phyloP scores from a whole-genome alignment of 78 protist genomes.

The Dictyostelium firmibasis region DNA sequence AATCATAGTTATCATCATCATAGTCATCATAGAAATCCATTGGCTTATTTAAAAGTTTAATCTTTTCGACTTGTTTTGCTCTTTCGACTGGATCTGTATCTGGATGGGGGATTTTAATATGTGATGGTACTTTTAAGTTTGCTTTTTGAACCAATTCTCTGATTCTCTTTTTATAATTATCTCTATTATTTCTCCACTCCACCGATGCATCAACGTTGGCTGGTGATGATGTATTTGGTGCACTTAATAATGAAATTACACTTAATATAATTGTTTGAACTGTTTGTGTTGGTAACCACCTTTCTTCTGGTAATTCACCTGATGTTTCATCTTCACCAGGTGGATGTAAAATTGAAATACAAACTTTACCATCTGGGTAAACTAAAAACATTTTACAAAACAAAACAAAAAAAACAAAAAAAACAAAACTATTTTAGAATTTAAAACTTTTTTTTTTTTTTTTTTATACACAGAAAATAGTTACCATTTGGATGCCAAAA shows the following conservation, averaged over 20 bases:
- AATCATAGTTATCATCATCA: slow-evolving; percentile 41
- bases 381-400: neutral
- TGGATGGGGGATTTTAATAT: slow-evolving; percentile 79
- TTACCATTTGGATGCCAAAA: slow-evolving; percentile 93
- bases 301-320: slow-evolving; percentile 89
- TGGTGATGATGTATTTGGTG: slow-evolving; percentile 91
- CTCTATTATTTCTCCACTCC: slow-evolving; percentile 65
- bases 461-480: neutral
- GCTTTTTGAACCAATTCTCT: slow-evolving; percentile 57
- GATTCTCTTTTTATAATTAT: slow-evolving; percentile 36
- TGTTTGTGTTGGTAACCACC: slow-evolving; percentile 92
- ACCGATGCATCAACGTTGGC: slow-evolving; percentile 93
- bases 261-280: slow-evolving; percentile 88
- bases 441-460: too few relatives aligned
- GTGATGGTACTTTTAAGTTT: slow-evolving; percentile 66
- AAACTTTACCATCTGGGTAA: slow-evolving; percentile 90
- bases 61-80: slow-evolving; percentile 72
- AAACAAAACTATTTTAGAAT: too few relatives aligned
- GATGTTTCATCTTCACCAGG: slow-evolving; percentile 80
- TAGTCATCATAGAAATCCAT: slow-evolving; percentile 68
- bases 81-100: slow-evolving; percentile 76
- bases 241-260: slow-evolving; percentile 87
- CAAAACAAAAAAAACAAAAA: too few relatives aligned
- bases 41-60: slow-evolving; percentile 49
- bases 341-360: slow-evolving; percentile 94